Conservation (phyloP, 495 filamentous ascomycete species). For the Glutinoglossum americanum region DNA sequence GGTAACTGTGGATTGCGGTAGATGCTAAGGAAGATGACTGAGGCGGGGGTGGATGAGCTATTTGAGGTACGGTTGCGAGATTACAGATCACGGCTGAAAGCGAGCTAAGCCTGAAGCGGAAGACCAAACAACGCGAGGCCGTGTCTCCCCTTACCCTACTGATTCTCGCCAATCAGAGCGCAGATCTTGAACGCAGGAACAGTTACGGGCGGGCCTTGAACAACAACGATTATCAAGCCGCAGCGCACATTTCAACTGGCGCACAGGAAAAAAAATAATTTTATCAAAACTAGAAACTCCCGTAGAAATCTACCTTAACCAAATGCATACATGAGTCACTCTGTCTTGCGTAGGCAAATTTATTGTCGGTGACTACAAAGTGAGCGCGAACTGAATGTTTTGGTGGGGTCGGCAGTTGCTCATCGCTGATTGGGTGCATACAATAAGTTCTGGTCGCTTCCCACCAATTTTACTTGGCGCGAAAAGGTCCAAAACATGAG, state of each 20-base stretch:
- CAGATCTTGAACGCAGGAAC: background rate
- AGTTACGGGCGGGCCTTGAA: background rate
- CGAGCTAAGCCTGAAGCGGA: conserved; percentile 1
- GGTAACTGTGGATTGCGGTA: conserved; percentile 15
- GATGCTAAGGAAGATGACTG: conserved; percentile 14
- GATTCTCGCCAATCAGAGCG: background rate
- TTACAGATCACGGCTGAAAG: conserved; percentile 3
- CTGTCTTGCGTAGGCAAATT: background rate
- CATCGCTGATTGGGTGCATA: conserved; percentile 1
- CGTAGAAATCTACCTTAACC: background rate
- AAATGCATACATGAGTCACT: background rate
- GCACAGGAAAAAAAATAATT: background rate
- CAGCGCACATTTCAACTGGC: background rate
- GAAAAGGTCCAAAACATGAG: conserved; percentile 1
- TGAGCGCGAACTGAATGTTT: background rate
- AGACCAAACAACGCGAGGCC: background rate
- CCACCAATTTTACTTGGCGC: background rate
- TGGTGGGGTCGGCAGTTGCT: background rate
- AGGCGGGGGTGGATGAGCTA: background rate
- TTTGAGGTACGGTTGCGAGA: conserved; percentile 1
- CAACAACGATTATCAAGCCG: too few species aligned
- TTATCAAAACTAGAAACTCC: background rate
- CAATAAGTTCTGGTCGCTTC: background rate
- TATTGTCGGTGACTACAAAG: background rate
- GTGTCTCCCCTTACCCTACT: conserved; percentile 3